Percentiles rank a stretch among this genome's conserved stretches.
phyloP scores from a whole-genome alignment of 164 flowering plant genomes.

The Nymphaea thermarum region DNA sequence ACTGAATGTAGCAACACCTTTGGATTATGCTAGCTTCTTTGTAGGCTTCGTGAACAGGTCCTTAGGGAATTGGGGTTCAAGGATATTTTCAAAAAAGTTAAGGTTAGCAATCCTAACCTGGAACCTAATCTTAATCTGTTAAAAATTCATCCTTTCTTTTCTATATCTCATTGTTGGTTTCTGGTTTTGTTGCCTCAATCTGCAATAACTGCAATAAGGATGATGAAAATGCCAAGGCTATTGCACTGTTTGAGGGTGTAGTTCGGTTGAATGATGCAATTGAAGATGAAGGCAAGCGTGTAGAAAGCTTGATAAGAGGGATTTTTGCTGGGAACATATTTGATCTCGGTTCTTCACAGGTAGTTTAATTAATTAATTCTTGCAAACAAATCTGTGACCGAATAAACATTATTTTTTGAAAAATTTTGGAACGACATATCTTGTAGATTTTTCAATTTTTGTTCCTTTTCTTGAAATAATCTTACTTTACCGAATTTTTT shows the following conservation, averaged over 20 bases:
- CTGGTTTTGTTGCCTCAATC: not conserved
- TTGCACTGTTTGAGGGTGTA: conserved; percentile 62
- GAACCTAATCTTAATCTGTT: not conserved
- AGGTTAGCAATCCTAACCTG: conserved; percentile 30
- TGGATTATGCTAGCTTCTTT: conserved; percentile 48
- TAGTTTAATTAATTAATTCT: conserved; percentile 5
- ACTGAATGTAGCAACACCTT: not conserved
- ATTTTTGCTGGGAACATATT: conserved; percentile 98
- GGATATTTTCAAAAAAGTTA: conserved; percentile 94
- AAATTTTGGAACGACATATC: not conserved
- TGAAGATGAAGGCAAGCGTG: conserved; percentile 62
- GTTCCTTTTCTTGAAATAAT: not conserved
- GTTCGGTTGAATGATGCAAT: conserved; percentile 78
- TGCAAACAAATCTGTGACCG: not conserved
- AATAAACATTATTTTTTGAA: not conserved
- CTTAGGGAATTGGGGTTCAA: conserved; percentile 89
- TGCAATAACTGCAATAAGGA: conserved; percentile 26
- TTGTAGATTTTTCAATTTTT: not conserved
- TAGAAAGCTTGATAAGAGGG: conserved; percentile 83
- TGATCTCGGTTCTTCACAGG: conserved; percentile 99
- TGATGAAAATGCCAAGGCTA: conserved; percentile 97
- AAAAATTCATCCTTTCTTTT: not conserved
- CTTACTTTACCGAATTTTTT: no score
- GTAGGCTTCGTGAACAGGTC: conserved; percentile 88
- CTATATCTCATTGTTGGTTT: not conserved